A percentile compares a stretch with the other conserved stretches of the same genome.
Evolutionary conservation across 306 rosid genomes (phyloP).

Genomic region (Trichosanthes truncata): DNA sequence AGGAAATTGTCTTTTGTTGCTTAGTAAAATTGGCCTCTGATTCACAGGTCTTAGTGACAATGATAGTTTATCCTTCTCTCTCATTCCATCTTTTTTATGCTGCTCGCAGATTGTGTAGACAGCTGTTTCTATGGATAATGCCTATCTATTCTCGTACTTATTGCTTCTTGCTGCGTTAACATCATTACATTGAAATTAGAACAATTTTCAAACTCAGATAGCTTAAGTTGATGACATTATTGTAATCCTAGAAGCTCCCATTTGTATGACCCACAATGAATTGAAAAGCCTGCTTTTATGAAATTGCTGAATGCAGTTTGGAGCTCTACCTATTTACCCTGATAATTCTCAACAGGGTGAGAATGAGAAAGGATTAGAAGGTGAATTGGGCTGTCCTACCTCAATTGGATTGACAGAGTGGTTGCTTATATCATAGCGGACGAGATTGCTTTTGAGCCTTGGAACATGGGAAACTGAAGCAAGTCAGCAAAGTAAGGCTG

Average conservation of each 20-base stretch:
- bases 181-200: neutral
- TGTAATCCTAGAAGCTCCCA: neutral
- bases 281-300: slow-evolving; percentile 1
- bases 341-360: neutral
- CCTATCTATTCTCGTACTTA: slow-evolving; percentile 6
- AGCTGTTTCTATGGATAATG: slow-evolving; percentile 11
- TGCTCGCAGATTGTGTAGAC: neutral
- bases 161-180: neutral
- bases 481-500: slow-evolving; percentile 9
- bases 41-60: slow-evolving; percentile 18
- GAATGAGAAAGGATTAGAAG: neutral
- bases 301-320: neutral
- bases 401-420: neutral
- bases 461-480: slow-evolving; percentile 3
- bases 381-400: neutral
- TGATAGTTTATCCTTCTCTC: slow-evolving; percentile 20
- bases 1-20: slow-evolving; percentile 11
- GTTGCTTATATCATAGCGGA: neutral
- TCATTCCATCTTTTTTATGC: slow-evolving; percentile 9
- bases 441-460: slow-evolving; percentile 12
- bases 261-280: neutral
- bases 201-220: neutral
- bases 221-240: slow-evolving; percentile 2
- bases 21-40: slow-evolving; percentile 17
- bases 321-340: neutral